Base-by-base conservation (phyloP, 2,329 filamentous ascomycete species). In the Hymenoscyphus fructigenus region DNA sequence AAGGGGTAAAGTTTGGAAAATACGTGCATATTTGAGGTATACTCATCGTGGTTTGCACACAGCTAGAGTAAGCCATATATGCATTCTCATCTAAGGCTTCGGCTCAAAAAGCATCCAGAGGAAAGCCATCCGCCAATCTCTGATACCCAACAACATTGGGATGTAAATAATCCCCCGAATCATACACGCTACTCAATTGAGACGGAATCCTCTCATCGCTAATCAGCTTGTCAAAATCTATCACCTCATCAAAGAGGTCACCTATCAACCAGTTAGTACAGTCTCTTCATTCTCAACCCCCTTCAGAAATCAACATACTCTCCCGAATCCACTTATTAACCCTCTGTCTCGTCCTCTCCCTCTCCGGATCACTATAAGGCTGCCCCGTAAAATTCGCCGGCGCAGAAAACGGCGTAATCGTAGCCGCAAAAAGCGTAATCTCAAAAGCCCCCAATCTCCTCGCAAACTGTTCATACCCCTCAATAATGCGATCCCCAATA, bases 101-200 rank as follows among this genome's bases (percentile, higher is more conserved):
- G 14, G 14, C 44, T 50, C 44, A 23, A 69, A 90, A 86, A 2
- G 88, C 72, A 5, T 79, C 77, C 56, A 89, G 67, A 0, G 85
- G 85, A 67, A 90, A 88, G 60, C 75, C 74, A 64, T 85, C 79
- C 1, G 87, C 87, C 71, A 91, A 77, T 1, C 80, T 79, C 73
- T 85, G 81, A 73, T 88, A 91, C 0, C 86, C 88, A 2, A 73
- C 77, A 0, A 81, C 81, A 73, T 83, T 88, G 0, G 85, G 85
- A 78, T 91, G 88, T 71, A 91, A 73, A 73, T 87, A 87, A 75
- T 91, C 88, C 0, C 88, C 88, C 0, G 82, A 82, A 69, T 90
- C 82, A 68, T 81, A 88, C 65, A 79, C 71, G 14, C 74, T 72
- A 26, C 78, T 79, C 72, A 91, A 71, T 71, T 81, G 78, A n/a